Evolutionary conservation across 345 rosid genomes (phyloP), one percentile per base, ranked within the genome.

Genomic region (Euclidium syriacum): DNA sequence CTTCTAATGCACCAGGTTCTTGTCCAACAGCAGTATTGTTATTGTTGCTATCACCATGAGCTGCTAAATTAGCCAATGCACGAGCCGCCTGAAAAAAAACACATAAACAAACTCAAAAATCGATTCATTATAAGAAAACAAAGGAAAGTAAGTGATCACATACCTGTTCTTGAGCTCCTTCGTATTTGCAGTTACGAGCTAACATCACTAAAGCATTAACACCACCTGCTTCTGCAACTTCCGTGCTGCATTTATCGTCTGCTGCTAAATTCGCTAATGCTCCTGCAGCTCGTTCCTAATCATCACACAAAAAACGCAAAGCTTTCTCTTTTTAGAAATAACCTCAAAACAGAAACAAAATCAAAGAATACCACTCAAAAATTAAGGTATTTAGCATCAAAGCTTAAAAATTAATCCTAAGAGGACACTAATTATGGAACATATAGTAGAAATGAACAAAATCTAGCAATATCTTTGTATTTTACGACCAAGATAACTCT

Each of bases 11-110:
- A 74, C 90, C 95, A 39, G 75, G 77, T 75, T 83, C 98, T 80
- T 80, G 85, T 60, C 98, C 96, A 64, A 91, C 88, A 44, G 83
- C 85, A 69, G 92, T 81, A 81, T 82, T 86, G 61, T 86, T 88
- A 29, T 73, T 74, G 58, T 91, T 91, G 76, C 85, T 86, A 76
- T 83, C 95, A 75, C 90, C 90, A 78, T 91, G 95, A 79, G 96
- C 90, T 78, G 96, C 95, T 74, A 91, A 65, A 76, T 91, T 91
- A 58, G 90, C 88, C 75, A 91, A 80, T 35, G 90, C 96, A 22
- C 96, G 96, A 73, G 95, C 95, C 74, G 95, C 95, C 96, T 86
- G 55, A 32, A 32, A 33, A 36, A 5, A n/a, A 27, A 32, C 29
- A 54, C 53, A 58, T 50, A 4, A 23, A 10, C 16, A 22, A 23